Conservation (phyloP, 2,329 filamentous ascomycete genomes). For the Orbilia javanica region DNA sequence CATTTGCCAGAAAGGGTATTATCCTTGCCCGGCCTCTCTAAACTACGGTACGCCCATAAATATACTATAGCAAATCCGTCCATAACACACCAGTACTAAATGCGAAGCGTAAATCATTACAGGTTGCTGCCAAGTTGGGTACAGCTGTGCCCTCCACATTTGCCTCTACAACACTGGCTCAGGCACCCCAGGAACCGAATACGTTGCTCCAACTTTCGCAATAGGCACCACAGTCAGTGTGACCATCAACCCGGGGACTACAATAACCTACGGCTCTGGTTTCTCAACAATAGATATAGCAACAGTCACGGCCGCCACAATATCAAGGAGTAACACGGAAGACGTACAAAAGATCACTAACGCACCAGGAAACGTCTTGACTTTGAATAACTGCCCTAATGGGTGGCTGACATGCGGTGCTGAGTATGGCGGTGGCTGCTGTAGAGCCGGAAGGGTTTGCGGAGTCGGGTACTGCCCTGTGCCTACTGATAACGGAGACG, state of each 20-base stretch:
- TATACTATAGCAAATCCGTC: neutral
- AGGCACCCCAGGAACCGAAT: conserved; percentile 38
- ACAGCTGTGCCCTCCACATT: conserved; percentile 34
- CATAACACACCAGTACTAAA: neutral
- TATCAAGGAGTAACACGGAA: conserved; percentile 8
- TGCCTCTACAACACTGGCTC: conserved; percentile 44
- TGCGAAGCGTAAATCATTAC: neutral
- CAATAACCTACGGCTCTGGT: conserved; percentile 35
- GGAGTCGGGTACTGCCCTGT: conserved; percentile 52
- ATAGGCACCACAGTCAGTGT: conserved; percentile 13
- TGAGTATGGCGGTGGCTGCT: conserved; percentile 45
- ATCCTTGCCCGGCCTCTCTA: conserved; percentile 40
- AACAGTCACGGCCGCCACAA: conserved; percentile 9
- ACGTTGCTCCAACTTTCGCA: conserved; percentile 22
- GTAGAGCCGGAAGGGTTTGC: conserved; percentile 35
- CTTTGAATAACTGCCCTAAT: conserved; percentile 23
- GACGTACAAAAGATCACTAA: conserved; percentile 39
- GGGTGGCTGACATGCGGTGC: conserved; percentile 44
- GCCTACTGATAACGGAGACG: neutral
- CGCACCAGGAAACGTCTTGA: conserved; percentile 36
- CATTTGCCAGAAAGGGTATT: conserved; percentile 46
- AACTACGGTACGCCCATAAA: conserved; percentile 35
- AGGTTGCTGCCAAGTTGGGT: conserved; percentile 54
- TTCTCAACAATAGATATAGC: conserved; percentile 49
- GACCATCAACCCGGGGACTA: neutral